These are phyloP conservation scores for Fusarium siculi DNA, from an alignment of 2,329 filamentous ascomycete species.

Conservation along the genomic window DNA sequence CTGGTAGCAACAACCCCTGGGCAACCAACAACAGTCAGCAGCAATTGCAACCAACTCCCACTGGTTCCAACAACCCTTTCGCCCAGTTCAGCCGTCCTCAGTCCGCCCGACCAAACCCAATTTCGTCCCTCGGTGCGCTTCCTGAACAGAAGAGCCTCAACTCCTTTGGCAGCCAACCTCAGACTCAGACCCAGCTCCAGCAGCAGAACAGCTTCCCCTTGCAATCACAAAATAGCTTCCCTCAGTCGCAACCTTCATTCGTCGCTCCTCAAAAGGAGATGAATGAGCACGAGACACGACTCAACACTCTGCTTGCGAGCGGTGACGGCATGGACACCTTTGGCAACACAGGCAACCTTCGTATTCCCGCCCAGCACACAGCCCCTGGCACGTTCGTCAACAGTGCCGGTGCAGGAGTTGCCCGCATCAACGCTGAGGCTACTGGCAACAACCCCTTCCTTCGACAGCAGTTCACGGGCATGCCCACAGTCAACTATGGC, in stretches of 20 bases:
- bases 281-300: constrained; percentile 74
- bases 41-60: constrained; percentile 81
- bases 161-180: constrained; percentile 59
- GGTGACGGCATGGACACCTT: constrained; percentile 98
- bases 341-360: constrained; percentile 94
- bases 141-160: constrained; percentile 85
- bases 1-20: constrained; percentile 96
- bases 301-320: constrained; percentile 85
- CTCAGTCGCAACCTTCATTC: constrained; percentile 47
- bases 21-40: constrained; percentile 71
- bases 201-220: constrained; percentile 48
- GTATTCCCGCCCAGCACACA: constrained; percentile 96
- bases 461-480: constrained; percentile 83
- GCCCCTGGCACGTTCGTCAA: constrained; percentile 97
- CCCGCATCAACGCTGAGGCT: constrained; percentile 74
- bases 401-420: constrained; percentile 85
- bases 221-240: constrained; percentile 51
- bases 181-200: constrained; percentile 53
- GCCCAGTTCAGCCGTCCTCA: constrained; percentile 76
- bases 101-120: constrained; percentile 60
- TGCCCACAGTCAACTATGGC: constrained; percentile 69
- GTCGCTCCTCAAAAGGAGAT: constrained; percentile 62
- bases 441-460: constrained; percentile 92
- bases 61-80: constrained; percentile 98
- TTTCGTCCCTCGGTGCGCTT: constrained; percentile 78